Evolutionary conservation across 306 rosid species (phyloP).

Genomic region (Fragaria nilgerrensis): DNA sequence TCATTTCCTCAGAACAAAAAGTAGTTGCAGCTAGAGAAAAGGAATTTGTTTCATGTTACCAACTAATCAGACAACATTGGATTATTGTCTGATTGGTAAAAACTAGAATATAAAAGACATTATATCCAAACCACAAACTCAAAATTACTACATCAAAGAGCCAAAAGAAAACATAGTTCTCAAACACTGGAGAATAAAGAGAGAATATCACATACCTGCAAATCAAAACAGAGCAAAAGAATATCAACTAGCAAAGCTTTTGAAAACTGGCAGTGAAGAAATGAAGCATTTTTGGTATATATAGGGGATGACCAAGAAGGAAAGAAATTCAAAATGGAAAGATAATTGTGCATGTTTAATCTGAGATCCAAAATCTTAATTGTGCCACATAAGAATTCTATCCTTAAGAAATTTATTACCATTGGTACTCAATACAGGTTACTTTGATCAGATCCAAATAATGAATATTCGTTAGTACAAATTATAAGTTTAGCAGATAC

Average conservation of each 20-base stretch:
- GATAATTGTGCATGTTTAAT: background rate
- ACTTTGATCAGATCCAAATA: background rate
- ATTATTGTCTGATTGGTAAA: background rate
- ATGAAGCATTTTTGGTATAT: background rate
- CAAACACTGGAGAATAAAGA: background rate
- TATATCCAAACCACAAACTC: background rate
- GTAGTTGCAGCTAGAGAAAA: background rate
- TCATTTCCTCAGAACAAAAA: background rate
- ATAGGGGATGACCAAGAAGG: background rate
- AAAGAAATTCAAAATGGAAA: background rate
- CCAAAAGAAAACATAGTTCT: background rate
- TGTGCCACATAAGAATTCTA: background rate
- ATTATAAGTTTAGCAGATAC: background rate
- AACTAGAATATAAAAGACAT: background rate
- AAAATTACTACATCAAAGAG: background rate
- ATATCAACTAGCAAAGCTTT: background rate
- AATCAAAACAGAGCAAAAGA: background rate
- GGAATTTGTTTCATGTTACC: too few relatives aligned
- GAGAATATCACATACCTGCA: background rate
- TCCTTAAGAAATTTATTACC: background rate
- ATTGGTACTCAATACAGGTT: background rate
- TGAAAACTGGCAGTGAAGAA: background rate
- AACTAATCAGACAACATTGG: background rate
- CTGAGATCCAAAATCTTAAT: background rate
- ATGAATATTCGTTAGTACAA: background rate